Evolutionary conservation across 2,329 filamentous ascomycete genomes (phyloP), one percentile per base, ranked within the genome.

Genomic region (Amphichorda felina): DNA sequence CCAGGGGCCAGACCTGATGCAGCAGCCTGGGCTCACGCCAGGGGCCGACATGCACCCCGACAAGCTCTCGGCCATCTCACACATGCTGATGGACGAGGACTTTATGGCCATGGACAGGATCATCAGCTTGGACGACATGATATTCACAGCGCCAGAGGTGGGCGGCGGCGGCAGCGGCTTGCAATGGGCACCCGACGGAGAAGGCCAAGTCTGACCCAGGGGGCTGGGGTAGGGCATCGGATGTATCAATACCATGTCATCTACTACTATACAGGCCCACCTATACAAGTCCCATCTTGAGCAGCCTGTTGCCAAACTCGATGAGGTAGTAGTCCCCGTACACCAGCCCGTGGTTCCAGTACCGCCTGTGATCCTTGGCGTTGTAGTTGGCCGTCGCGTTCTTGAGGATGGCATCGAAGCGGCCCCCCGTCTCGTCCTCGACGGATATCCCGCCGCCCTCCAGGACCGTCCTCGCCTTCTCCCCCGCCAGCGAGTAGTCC

Each of bases 241-340:
- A n/a, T n/a, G n/a, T n/a, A n/a, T n/a, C n/a, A n/a, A n/a, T n/a
- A n/a, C n/a, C n/a, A n/a, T n/a, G n/a, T n/a, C n/a, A n/a, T n/a
- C n/a, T n/a, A n/a, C n/a, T 18, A 10, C 28, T 37, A 24, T 26
- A 22, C 17, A n/a, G n/a, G n/a, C n/a, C n/a, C n/a, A n/a, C 9
- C 15, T 32, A 35, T 16, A 13, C 34, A 9, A 22, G 32, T 3
- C 36, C 32, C 52, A 57, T 51, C 28, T 46, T 43, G 31, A 67
- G 39, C 11, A 66, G 39, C 37, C 60, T 56, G 37, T 66, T 66
- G 3, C 62, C 62, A 41, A 64, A 61, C 38, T 64, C 60, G 4
- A 68, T 45, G 13, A 68, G 45, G 40, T 60, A 69, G 40, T 69
- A 69, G 41, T 68, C 65, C 0, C 56, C 65, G 49, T 68, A 69